Percentiles rank a stretch among this genome's conserved stretches.
These are phyloP conservation scores for Orbilia brochopaga DNA, from an alignment of 2,329 filamentous ascomycete species.

Conservation along the genomic window DNA sequence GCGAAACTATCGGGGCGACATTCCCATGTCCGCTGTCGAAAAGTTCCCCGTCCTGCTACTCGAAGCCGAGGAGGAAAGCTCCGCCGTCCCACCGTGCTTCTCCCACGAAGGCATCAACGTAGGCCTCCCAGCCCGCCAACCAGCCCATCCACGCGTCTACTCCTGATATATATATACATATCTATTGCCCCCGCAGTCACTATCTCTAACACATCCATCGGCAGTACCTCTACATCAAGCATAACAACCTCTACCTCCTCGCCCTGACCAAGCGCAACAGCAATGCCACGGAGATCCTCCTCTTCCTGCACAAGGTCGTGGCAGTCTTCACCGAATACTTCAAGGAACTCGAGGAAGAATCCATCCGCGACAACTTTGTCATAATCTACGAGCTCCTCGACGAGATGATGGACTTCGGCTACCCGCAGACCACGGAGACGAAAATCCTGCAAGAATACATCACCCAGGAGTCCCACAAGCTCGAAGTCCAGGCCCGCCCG, in stretches of 20 bases:
- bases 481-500: slow-evolving; percentile 92
- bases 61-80: slow-evolving; percentile 99
- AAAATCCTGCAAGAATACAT: slow-evolving; percentile 99
- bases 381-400: slow-evolving; percentile 98
- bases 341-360: slow-evolving; percentile 98
- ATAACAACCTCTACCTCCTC: slow-evolving; percentile 98
- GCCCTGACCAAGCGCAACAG: slow-evolving; percentile 98
- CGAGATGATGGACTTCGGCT: slow-evolving; percentile 99
- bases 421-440: slow-evolving; percentile 95
- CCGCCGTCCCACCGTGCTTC: slow-evolving; percentile 95
- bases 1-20: slow-evolving; percentile 97
- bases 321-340: slow-evolving; percentile 99
- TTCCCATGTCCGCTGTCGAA: slow-evolving; percentile 98
- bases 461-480: slow-evolving; percentile 97
- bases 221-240: slow-evolving; percentile 97
- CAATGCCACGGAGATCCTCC: slow-evolving; percentile 96
- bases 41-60: slow-evolving; percentile 95
- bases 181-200: slow-evolving; percentile 33
- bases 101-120: slow-evolving; percentile 98
- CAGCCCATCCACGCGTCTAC: slow-evolving; percentile 19
- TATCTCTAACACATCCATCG: not conserved
- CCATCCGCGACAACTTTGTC: slow-evolving; percentile 98
- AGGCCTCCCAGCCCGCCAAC: slow-evolving; percentile 58
- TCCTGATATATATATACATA: slow-evolving; percentile 2
- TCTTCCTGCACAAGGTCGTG: slow-evolving; percentile 97